phyloP scores from a whole-genome alignment of 192 early-diverging fungal species.

The Spinellus fusiger region DNA sequence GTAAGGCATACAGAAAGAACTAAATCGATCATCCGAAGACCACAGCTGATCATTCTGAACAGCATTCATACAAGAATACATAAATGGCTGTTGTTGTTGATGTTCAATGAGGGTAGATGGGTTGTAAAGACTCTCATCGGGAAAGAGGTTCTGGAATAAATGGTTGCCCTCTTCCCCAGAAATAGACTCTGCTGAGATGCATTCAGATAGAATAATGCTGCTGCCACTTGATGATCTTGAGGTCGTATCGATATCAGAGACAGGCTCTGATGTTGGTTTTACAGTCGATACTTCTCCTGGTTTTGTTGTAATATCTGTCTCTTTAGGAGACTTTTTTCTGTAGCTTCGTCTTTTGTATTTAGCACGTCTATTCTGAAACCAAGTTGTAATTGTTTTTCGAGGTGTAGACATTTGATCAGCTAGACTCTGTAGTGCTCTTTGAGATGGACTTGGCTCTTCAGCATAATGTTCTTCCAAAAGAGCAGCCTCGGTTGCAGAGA shows the following conservation, averaged over 20 bases:
- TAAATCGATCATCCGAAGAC: too few species aligned
- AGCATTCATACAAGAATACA: too few species aligned
- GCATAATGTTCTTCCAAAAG: constrained; percentile 7
- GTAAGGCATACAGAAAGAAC: too few species aligned
- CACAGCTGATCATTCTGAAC: too few species aligned
- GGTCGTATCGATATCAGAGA: neutral
- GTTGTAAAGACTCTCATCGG: too few species aligned
- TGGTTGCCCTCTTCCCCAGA: too few species aligned
- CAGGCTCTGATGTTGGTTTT: neutral
- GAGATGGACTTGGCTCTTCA: neutral
- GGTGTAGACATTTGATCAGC: constrained; percentile 5
- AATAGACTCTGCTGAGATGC: neutral
- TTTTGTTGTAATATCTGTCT: neutral
- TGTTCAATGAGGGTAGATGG: too few species aligned
- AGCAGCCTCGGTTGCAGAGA: constrained; percentile 4
- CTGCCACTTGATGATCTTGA: neutral
- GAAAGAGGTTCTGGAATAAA: too few species aligned
- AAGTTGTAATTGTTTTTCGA: constrained; percentile 15
- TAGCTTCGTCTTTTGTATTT: constrained; percentile 9
- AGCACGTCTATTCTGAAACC: constrained; percentile 28
- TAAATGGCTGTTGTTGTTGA: too few species aligned
- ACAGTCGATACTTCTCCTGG: neutral
- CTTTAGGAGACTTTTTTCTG: neutral
- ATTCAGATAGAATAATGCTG: neutral
- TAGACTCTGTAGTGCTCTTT: neutral